Percentiles rank a stretch among this genome's conserved stretches.
These are phyloP conservation scores for Erigeron canadensis DNA, from an alignment of 129 eudicot species.

Conservation along the genomic window DNA sequence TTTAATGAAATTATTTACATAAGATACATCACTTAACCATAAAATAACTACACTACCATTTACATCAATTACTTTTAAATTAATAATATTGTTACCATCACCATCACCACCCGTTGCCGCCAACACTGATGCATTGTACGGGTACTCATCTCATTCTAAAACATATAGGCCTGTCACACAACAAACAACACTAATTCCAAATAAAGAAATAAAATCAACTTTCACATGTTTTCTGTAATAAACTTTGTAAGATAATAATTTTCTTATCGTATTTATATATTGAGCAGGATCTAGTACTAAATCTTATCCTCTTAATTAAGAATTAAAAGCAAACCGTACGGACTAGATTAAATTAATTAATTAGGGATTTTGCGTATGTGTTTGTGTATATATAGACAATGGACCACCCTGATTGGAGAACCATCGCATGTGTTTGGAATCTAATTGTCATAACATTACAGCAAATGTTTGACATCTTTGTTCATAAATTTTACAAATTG, in stretches of 20 bases:
- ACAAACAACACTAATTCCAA: too few species aligned
- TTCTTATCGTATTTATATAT: background rate
- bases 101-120: too few species aligned
- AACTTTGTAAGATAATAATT: background rate
- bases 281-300: conserved; percentile 14
- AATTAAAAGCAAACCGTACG: conserved; percentile 16
- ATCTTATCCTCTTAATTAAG: conserved; percentile 17
- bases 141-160: too few species aligned
- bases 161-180: too few species aligned
- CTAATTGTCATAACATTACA: conserved; percentile 6
- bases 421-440: conserved; percentile 24
- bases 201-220: background rate
- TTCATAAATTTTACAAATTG: background rate
- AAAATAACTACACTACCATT: too few species aligned
- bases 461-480: background rate
- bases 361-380: background rate
- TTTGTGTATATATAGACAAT: conserved; percentile 9
- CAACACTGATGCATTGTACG: too few species aligned
- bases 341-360: background rate
- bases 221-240: conserved; percentile 8
- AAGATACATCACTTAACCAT: too few species aligned
- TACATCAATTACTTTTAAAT: too few species aligned
- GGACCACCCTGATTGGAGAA: conserved; percentile 30
- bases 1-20: too few species aligned
- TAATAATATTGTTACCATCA: too few species aligned